These are phyloP conservation scores for Geotrichum carabidarum DNA, from an alignment of 1,139 yeast genomes.

Conservation along the genomic window DNA sequence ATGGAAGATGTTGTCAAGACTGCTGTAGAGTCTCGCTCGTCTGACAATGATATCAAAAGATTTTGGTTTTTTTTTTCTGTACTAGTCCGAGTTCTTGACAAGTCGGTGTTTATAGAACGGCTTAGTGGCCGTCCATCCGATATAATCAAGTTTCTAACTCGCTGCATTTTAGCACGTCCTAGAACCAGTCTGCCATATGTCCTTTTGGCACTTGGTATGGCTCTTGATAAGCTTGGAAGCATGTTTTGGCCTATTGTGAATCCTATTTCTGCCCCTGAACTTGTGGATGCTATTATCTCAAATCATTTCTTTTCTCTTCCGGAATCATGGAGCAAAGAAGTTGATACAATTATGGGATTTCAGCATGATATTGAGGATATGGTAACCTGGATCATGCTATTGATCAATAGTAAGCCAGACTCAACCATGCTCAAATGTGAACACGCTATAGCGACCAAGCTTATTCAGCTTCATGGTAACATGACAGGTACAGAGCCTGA, in stretches of 20 bases:
- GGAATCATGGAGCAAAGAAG: neutral
- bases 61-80: constrained; percentile 1
- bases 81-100: neutral
- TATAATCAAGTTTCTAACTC: neutral
- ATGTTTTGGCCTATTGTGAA: neutral
- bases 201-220: neutral
- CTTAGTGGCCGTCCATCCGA: neutral
- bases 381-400: constrained; percentile 1
- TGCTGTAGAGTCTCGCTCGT: neutral
- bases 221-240: neutral
- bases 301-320: neutral
- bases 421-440: neutral
- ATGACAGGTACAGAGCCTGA: neutral
- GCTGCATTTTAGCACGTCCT: neutral
- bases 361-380: neutral
- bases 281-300: neutral
- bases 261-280: neutral
- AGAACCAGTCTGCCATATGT: neutral
- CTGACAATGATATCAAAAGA: neutral
- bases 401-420: neutral
- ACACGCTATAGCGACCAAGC: neutral
- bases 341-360: neutral
- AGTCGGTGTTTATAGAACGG: neutral
- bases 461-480: neutral
- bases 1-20: neutral